Evolutionary conservation across 129 eudicot genomes (phyloP).

Genomic region (Deinandra increscens): DNA sequence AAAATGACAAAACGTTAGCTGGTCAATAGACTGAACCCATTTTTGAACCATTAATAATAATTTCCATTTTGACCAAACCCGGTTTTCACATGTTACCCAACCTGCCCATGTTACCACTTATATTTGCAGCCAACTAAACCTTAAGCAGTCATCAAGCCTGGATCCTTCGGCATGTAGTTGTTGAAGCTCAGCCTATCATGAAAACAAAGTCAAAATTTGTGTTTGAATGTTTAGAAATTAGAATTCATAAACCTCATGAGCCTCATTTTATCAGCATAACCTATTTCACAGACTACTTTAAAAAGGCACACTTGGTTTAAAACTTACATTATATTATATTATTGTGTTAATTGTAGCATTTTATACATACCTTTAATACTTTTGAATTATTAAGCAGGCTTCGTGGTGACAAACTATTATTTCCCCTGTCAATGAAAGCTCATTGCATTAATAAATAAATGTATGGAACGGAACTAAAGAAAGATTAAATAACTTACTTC

Average conservation of each 20-base stretch:
- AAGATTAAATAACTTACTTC: constrained; percentile 42
- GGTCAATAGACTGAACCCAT: not conserved
- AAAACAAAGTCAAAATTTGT: constrained; percentile 12
- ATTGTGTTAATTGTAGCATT: constrained; percentile 7
- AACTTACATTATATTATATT: not conserved
- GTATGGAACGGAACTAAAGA: not conserved
- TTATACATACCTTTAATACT: constrained; percentile 47
- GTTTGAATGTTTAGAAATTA: not conserved
- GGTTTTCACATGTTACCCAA: not conserved
- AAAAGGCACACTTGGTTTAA: not conserved
- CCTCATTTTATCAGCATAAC: constrained; percentile 1
- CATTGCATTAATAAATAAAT: constrained; percentile 21
- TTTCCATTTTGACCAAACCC: not conserved
- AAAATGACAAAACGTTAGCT: not conserved
- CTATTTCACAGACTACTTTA: not conserved
- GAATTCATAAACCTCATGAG: not conserved
- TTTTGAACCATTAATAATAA: not conserved
- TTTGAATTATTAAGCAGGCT: constrained; percentile 30
- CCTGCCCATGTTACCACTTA: constrained; percentile 1
- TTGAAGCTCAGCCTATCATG: constrained; percentile 61
- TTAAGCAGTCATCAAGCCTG: constrained; percentile 64
- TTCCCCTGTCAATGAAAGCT: constrained; percentile 47
- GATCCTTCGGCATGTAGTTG: constrained; percentile 46
- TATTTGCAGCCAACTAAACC: constrained; percentile 40
- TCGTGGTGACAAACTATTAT: constrained; percentile 26